Evolutionary conservation across 164 flowering plant genomes (phyloP).

Genomic region (Echeveria elegans): DNA sequence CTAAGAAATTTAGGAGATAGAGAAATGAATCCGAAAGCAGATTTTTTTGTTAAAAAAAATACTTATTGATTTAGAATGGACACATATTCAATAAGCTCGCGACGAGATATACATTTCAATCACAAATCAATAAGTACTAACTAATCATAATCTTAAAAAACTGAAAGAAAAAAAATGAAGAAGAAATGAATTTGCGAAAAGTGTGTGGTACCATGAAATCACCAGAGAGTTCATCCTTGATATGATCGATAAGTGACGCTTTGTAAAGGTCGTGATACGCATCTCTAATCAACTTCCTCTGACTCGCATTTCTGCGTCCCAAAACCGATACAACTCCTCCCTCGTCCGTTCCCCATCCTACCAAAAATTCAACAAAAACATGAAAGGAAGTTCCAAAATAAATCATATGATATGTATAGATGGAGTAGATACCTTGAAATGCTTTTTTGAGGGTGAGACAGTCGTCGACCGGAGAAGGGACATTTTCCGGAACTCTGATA

Average conservation of each 20-base stretch:
- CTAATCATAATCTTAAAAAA: not conserved
- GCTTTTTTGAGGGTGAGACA: not conserved
- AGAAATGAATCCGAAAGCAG: no score
- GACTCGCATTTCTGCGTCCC: slow-evolving; percentile 63
- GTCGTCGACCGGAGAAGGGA: not conserved
- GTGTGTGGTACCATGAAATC: slow-evolving; percentile 42
- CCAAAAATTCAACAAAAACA: not conserved
- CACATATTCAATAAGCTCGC: no score
- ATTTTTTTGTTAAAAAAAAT: no score
- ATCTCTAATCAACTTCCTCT: slow-evolving; percentile 51
- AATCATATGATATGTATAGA: not conserved
- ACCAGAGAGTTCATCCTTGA: slow-evolving; percentile 65
- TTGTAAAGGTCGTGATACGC: slow-evolving; percentile 54
- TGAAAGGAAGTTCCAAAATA: not conserved
- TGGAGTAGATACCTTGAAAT: not conserved
- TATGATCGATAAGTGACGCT: slow-evolving; percentile 48
- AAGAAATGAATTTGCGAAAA: not conserved
- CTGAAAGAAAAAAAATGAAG: not conserved
- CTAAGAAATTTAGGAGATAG: no score
- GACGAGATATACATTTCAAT: no score
- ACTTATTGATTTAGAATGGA: no score
- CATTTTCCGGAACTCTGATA: not conserved
- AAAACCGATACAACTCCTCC: slow-evolving; percentile 46
- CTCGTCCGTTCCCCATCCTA: slow-evolving; percentile 83
- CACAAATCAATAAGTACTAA: no score